A percentile compares a stretch with the other conserved stretches of the same genome.
Evolutionary conservation across 2,329 filamentous ascomycete species (phyloP).

Genomic region (Helminthosporium solani): DNA sequence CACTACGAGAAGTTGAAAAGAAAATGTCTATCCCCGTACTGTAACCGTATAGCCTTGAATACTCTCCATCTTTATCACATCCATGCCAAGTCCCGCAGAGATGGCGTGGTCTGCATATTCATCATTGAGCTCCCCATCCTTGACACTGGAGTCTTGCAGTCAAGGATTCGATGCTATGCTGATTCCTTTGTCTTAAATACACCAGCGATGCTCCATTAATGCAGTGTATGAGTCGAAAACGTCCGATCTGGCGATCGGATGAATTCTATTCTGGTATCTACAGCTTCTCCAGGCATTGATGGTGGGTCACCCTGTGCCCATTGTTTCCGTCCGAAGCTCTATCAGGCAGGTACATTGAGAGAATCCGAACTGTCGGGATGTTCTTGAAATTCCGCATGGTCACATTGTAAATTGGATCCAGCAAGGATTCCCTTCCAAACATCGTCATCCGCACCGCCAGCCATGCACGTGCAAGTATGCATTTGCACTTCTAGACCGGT

Average conservation of each 20-base stretch:
- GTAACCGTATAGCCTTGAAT: slow-evolving; percentile 10
- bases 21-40: slow-evolving; percentile 17
- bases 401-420: slow-evolving; percentile 11
- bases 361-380: slow-evolving; percentile 21
- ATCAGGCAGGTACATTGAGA: slow-evolving; percentile 31
- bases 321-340: slow-evolving; percentile 20
- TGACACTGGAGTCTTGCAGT: slow-evolving; percentile 20
- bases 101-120: slow-evolving; percentile 31
- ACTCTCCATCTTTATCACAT: slow-evolving; percentile 17
- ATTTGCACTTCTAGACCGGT: slow-evolving; percentile 26
- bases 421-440: slow-evolving; percentile 11
- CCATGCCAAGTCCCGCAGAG: slow-evolving; percentile 28
- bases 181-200: slow-evolving; percentile 19
- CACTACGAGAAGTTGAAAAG: too few relatives aligned
- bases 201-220: slow-evolving; percentile 15
- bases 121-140: slow-evolving; percentile 10
- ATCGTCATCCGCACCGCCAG: slow-evolving; percentile 4
- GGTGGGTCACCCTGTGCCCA: slow-evolving; percentile 15
- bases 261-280: slow-evolving; percentile 20
- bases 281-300: slow-evolving; percentile 23
- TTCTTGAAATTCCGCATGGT: slow-evolving; percentile 12
- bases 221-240: slow-evolving; percentile 21
- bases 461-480: slow-evolving; percentile 27
- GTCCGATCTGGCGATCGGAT: slow-evolving; percentile 20
- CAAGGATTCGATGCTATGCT: slow-evolving; percentile 21